Evolutionary conservation across 1,284 basidiomycete species (phyloP), one percentile per base, ranked within the genome.

Genomic region (Cryptococcus neoformans): DNA sequence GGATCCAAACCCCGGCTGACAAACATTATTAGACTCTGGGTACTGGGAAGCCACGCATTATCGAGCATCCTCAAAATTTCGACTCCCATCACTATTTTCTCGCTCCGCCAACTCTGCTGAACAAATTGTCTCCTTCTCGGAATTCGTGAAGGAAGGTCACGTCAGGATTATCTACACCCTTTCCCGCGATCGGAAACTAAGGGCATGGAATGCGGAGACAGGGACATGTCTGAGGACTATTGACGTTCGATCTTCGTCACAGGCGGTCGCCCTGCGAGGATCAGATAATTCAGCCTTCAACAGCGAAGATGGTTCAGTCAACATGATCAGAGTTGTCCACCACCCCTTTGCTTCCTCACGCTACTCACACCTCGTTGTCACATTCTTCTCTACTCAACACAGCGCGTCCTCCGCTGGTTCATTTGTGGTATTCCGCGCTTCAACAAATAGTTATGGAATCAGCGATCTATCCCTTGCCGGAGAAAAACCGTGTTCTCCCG

Each of bases 181-280:
- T 49, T 92, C 92, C n/a, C 82, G 91, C 56, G 92, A 96, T 78
- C 83, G 87, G 55, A 87, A 87, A 54, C 80, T 96, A 46, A 83
- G 91, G 49, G 81, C 89, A 44, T 97, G 92, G 92, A 70, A 69
- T 35, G 40, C 62, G 7, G 62, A 65, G 1, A 71, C 68, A 0
- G 79, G 78, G 5, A 49, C 64, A 2, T 74, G 72, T 54, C 62
- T 78, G 21, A 70, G 70, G 50, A 68, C 75, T 0, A 56, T 75
- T 52, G 77, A 79, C 47, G 65, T 79, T 8, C 57, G 70, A 38
- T 56, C 66, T 2, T 55, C 66, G 1, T 64, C 65, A 9, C 65
- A 65, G 11, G 65, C 68, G n/a, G 49, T 72, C 38, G 58, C 63
- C 3, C 41, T 67, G 14, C 45, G 58, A 49, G 58, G 49, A 34